Base-by-base conservation (phyloP, 192 early-diverging fungal species). In the Pecoramyces ruminantium region DNA sequence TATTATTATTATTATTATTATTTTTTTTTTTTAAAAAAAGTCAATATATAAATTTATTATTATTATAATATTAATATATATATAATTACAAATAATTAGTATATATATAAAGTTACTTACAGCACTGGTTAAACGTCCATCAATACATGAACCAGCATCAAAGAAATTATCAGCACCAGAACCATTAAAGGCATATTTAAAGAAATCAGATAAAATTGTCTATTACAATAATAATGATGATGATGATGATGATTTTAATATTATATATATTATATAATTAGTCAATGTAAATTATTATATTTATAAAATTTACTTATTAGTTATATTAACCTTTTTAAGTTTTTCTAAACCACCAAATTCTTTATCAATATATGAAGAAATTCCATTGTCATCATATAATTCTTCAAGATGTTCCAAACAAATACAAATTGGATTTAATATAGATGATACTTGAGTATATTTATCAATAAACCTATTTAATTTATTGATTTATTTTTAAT, bases 381-480 rank as follows among this genome's bases (percentile, higher is more conserved):
- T 84, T 4, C 91, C 93, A 12, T 84, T 84, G 78, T 94, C 89
- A 29, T 86, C 83, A 28, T 87, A 84, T 18, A 93, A 85, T 0
- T 88, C 81, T 28, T 94, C 93, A 34, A 99, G 85, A 78, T 92
- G 89, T 67, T 92, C 92, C 38, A 98, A 86, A 28, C 89, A 91
- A 3, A 88, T 89, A 58, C 92, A 89, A 58, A 99, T 92, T 0
- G 97, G 97, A 81, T 93, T 92, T 21, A 99, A 89, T 80, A 99
- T 99, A 78, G 94, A 90, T 79, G 96, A 90, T n/a, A 99, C 94
- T 90, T 99, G 96, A 81, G 96, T 97, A 86, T 98, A 98, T 89
- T 93, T 92, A 83, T 83, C 84, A 83, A 30, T 51, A 21, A 51
- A 51, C 42, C 42, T 51, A 51, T 51, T 42, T 25, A 67, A 42